Conservation (phyloP, 345 rosid genomes). For the Turnera subulata region DNA sequence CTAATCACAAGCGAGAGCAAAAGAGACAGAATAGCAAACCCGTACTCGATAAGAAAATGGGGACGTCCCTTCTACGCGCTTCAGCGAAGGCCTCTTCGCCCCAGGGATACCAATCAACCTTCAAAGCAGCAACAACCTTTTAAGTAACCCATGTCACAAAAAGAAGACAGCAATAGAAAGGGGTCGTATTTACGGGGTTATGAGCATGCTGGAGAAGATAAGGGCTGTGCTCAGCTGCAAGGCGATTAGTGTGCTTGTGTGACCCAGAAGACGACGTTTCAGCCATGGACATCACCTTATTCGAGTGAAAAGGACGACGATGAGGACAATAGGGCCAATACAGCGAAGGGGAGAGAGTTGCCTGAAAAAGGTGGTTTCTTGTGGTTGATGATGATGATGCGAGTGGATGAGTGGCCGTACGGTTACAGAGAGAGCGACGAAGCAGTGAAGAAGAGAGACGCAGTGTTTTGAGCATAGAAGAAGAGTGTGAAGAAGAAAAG, state of each 20-base stretch:
- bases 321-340: background rate
- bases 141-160: background rate
- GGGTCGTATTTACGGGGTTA: slow-evolving; percentile 49
- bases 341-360: background rate
- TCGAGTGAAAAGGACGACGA: slow-evolving; percentile 10
- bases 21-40: slow-evolving; percentile 5
- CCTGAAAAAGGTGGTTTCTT: background rate
- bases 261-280: slow-evolving; percentile 15
- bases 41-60: slow-evolving; percentile 87
- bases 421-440: background rate
- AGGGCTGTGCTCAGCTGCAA: slow-evolving; percentile 81
- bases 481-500: background rate
- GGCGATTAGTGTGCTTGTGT: slow-evolving; percentile 54
- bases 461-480: slow-evolving; percentile 8
- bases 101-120: slow-evolving; percentile 98
- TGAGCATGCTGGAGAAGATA: slow-evolving; percentile 92
- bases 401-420: no score
- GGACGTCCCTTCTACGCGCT: slow-evolving; percentile 75
- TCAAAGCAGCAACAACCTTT: background rate
- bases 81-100: slow-evolving; percentile 85
- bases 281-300: slow-evolving; percentile 18
- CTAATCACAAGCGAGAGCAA: slow-evolving; percentile 5
- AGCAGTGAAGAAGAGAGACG: background rate
- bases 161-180: background rate
- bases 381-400: background rate